Percentiles rank a stretch among this genome's conserved stretches.
Conservation (phyloP, 1,284 basidiomycete genomes). For the Apiotrichum siamense region DNA sequence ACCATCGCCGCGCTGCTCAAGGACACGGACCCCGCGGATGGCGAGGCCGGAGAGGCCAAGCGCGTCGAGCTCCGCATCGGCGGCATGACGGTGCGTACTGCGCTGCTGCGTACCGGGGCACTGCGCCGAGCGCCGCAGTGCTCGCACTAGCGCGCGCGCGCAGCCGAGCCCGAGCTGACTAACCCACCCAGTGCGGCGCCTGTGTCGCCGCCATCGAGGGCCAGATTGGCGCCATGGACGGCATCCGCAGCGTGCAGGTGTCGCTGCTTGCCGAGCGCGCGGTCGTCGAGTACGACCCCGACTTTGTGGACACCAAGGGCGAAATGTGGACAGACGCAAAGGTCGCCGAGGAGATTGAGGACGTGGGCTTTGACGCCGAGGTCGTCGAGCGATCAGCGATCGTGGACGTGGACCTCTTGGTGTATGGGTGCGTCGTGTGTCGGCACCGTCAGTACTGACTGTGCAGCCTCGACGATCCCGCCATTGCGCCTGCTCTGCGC, state of each 20-base stretch:
- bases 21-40: constrained; percentile 11
- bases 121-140: too few relatives aligned
- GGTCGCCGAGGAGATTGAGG: constrained; percentile 59
- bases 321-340: constrained; percentile 67
- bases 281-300: constrained; percentile 78
- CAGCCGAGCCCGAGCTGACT: too few relatives aligned
- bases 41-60: constrained; percentile 10
- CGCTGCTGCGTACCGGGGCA: too few relatives aligned
- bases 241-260: constrained; percentile 82
- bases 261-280: constrained; percentile 91
- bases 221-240: constrained; percentile 73
- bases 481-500: constrained; percentile 24
- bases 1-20: constrained; percentile 2
- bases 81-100: constrained; percentile 42
- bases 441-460: constrained; percentile 1
- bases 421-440: constrained; percentile 39
- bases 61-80: constrained; percentile 46
- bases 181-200: constrained; percentile 44
- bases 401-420: constrained; percentile 36
- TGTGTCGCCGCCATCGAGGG: constrained; percentile 73
- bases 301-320: constrained; percentile 33
- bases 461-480: constrained; percentile 26
- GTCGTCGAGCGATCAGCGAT: constrained; percentile 36
- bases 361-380: constrained; percentile 47
- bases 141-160: too few relatives aligned